Conservation (phyloP, 441 rosid genomes). For the Aquilaria agallochum region DNA sequence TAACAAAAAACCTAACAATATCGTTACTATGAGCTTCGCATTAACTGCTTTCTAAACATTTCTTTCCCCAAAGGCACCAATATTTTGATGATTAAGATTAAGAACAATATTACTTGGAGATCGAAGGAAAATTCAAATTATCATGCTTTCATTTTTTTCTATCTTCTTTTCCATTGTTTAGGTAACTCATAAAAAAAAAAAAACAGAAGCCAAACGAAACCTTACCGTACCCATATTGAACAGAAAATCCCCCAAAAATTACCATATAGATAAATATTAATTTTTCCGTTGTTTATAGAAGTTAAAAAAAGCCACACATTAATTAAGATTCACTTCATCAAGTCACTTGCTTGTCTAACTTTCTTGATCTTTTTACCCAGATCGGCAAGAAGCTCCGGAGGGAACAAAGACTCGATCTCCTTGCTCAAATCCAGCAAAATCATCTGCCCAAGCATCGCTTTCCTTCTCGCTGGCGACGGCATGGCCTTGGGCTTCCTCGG, state of each 20-base stretch:
- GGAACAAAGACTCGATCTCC: slow-evolving; percentile 67
- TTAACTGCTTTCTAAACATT: no score
- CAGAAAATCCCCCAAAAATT: no score
- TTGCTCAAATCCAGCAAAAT: slow-evolving; percentile 56
- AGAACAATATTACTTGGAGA: no score
- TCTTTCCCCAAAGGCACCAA: no score
- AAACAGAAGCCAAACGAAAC: slow-evolving; percentile 1
- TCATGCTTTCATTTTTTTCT: no score
- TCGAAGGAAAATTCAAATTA: no score
- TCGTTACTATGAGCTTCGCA: no score
- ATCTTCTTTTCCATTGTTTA: no score
- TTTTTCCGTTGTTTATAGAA: no score
- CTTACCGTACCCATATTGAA: neutral
- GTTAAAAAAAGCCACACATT: neutral
- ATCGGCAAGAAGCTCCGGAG: slow-evolving; percentile 46
- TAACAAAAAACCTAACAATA: no score
- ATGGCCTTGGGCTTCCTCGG: slow-evolving; percentile 62
- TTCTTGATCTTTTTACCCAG: slow-evolving; percentile 60
- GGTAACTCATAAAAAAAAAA: slow-evolving; percentile 1
- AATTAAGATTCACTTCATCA: slow-evolving; percentile 10
- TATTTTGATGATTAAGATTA: no score
- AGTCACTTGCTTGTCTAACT: slow-evolving; percentile 33
- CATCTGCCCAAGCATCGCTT: slow-evolving; percentile 18
- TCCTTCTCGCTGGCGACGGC: slow-evolving; percentile 35
- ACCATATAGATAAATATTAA: no score